These are phyloP conservation scores for Phycomyces blakesleeanus DNA, from an alignment of 192 early-diverging fungal species.

Conservation along the genomic window DNA sequence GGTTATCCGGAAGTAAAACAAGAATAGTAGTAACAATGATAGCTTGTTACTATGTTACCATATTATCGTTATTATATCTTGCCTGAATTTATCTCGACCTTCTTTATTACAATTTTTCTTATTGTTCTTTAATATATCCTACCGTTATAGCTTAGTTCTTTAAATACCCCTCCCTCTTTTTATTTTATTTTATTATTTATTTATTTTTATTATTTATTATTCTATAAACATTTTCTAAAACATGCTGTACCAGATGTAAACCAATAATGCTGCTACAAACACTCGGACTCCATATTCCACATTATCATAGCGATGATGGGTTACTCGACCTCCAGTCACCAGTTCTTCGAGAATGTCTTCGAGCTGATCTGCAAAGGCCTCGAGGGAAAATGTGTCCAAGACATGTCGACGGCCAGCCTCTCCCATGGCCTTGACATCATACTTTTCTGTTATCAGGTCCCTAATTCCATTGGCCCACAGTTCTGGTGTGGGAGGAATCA, in stretches of 20 bases:
- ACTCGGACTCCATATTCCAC: constrained; percentile 7
- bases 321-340: constrained; percentile 11
- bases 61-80: background rate
- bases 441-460: constrained; percentile 41
- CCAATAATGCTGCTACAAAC: constrained; percentile 4
- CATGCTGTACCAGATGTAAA: constrained; percentile 11
- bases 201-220: too few species aligned
- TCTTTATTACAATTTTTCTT: constrained; percentile 1
- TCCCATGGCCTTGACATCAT: constrained; percentile 57
- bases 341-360: constrained; percentile 58
- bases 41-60: background rate
- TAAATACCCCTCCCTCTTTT: background rate
- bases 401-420: constrained; percentile 59
- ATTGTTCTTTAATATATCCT: background rate
- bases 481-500: constrained; percentile 56
- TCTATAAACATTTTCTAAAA: constrained; percentile 5
- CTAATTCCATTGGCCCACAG: constrained; percentile 65
- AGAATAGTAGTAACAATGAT: too few species aligned
- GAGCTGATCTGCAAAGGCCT: constrained; percentile 63
- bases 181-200: too few species aligned
- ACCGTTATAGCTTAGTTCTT: too few species aligned
- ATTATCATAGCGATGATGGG: constrained; percentile 15
- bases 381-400: constrained; percentile 57
- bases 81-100: background rate
- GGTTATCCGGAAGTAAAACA: constrained; percentile 24